These are phyloP conservation scores for Orbilia quercus DNA, from an alignment of 2,329 filamentous ascomycete species.

Conservation along the genomic window DNA sequence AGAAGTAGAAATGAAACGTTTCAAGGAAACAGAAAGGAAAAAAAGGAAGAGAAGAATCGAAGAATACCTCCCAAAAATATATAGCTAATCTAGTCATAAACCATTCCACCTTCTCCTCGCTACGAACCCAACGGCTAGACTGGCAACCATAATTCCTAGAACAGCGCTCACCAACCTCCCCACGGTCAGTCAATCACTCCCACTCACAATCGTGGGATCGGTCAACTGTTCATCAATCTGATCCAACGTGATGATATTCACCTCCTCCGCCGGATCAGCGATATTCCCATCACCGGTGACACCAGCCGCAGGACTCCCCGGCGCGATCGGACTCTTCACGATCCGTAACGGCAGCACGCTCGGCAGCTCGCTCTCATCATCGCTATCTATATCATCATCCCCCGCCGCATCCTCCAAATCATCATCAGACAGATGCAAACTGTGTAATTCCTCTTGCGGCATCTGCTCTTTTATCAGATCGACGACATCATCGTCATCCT, in stretches of 20 bases:
- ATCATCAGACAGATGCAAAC: slow-evolving; percentile 52
- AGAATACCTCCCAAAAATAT: slow-evolving; percentile 17
- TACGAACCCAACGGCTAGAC: slow-evolving; percentile 42
- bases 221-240: slow-evolving; percentile 53
- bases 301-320: slow-evolving; percentile 11
- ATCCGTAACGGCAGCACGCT: slow-evolving; percentile 50
- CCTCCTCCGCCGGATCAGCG: slow-evolving; percentile 44
- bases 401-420: slow-evolving; percentile 47
- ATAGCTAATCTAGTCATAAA: slow-evolving; percentile 19
- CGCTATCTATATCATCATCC: slow-evolving; percentile 50
- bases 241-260: slow-evolving; percentile 54
- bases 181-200: slow-evolving; percentile 54
- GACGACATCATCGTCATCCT: slow-evolving; percentile 54
- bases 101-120: slow-evolving; percentile 42
- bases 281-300: slow-evolving; percentile 1
- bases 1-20: background rate
- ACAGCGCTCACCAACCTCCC: slow-evolving; percentile 19
- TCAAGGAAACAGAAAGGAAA: slow-evolving; percentile 3
- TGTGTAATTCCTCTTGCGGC: slow-evolving; percentile 47
- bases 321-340: slow-evolving; percentile 28
- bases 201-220: slow-evolving; percentile 45
- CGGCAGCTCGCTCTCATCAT: slow-evolving; percentile 49
- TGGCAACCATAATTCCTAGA: slow-evolving; percentile 25
- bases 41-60: background rate
- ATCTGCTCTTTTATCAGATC: slow-evolving; percentile 54